Base-by-base conservation (phyloP, 202 grass and related monocot genomes). In the Schoenoplectus triqueter region DNA sequence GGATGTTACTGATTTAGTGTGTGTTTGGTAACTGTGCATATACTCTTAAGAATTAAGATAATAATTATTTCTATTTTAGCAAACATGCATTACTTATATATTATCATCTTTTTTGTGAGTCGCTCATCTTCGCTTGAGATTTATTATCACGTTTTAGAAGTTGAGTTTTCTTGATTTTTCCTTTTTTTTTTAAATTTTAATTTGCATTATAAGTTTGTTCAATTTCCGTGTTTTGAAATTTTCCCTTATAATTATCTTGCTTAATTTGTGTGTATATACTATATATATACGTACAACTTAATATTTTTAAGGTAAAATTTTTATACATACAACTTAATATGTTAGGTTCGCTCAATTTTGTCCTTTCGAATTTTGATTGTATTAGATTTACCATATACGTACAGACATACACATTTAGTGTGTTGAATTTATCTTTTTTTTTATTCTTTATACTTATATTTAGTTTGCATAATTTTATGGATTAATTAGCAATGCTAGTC, bases 1-100 rank as follows among this genome's bases (percentile, higher is more conserved):
- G 9, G 50, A 49, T 21, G 45, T 51, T 73, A 49, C 69, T 72
- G 68, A 49, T 70, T 41, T 73, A 50, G 45, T 6, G 44, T 21
- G 71, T 22, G 71, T 47, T 3, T 73, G 8, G 8, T 75, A 75
- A 75, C 10, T 75, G 71, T 75, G 52, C 18, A 39, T 75, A 75
- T 75, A 54, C 71, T 75, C 7, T 21, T 47, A 2, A 47, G 5
- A 47, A 47, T 55, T 47, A 47, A 55, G 31, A 31, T 31, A 31
- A 56, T 63, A 63, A 5, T 64, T 2, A 22, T 51, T 73, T 50
- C 49, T 49, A 49, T 49, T 72, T 19, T 72, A 6, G 67, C 69
- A 50, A 72, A 49, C 7, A 19, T 7, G 7, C 31, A 31, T 31
- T 31, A 31, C 31, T 31, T 31, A 31, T 18, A 20, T 48, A 48